phyloP scores from a whole-genome alignment of 2,329 filamentous ascomycete genomes.

The Aspergillus sp. region DNA sequence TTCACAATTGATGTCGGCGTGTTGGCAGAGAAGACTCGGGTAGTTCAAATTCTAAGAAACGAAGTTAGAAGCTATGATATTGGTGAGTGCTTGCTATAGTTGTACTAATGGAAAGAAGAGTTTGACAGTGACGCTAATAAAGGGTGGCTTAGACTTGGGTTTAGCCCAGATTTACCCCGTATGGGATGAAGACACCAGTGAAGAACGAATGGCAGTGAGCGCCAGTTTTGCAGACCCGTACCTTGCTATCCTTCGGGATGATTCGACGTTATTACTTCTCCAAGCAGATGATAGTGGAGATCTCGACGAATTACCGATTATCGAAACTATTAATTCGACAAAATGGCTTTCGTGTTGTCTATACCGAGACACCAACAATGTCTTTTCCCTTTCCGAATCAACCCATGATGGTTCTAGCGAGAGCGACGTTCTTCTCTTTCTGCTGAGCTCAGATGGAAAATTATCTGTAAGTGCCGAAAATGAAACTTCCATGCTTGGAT shows the following conservation, averaged over 20 bases:
- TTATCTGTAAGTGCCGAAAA: constrained; percentile 56
- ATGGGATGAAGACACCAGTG: constrained; percentile 81
- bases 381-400: constrained; percentile 42
- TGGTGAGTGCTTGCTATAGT: constrained; percentile 50
- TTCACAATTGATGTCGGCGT: constrained; percentile 79
- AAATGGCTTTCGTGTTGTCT: constrained; percentile 81
- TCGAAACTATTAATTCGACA: constrained; percentile 51
- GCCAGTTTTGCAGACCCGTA: constrained; percentile 85
- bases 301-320: constrained; percentile 69
- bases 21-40: constrained; percentile 69
- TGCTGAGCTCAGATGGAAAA: constrained; percentile 68
- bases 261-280: constrained; percentile 71
- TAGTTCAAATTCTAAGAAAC: constrained; percentile 79
- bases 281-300: constrained; percentile 76
- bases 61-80: constrained; percentile 88
- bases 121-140: not conserved
- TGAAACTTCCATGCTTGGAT: not conserved
- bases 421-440: constrained; percentile 62
- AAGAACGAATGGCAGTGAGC: constrained; percentile 65
- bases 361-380: constrained; percentile 60
- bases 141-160: constrained; percentile 59
- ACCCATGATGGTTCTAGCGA: constrained; percentile 13
- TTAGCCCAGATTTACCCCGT: constrained; percentile 88
- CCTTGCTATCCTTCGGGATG: constrained; percentile 73
- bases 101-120: not conserved